A percentile compares a stretch with the other conserved stretches of the same genome.
phyloP scores from a whole-genome alignment of 805 yeast species.

The Candida adriatica region DNA sequence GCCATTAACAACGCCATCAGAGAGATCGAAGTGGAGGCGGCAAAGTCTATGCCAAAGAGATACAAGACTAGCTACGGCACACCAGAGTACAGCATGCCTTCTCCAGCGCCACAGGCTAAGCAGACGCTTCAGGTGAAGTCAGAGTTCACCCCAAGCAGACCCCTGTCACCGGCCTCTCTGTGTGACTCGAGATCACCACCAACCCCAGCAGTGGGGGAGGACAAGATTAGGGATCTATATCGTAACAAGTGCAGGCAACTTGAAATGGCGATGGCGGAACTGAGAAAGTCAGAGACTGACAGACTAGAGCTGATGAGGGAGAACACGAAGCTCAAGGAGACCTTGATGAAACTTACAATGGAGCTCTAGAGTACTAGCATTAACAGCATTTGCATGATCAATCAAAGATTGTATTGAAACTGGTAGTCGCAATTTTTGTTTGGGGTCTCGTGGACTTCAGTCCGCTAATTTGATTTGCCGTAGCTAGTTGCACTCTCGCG shows the following conservation, averaged over 20 bases:
- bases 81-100: background rate
- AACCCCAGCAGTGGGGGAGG: conserved; percentile 3
- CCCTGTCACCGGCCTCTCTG: conserved; percentile 32
- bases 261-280: conserved; percentile 25
- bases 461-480: too few relatives aligned
- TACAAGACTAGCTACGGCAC: background rate
- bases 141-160: conserved; percentile 3
- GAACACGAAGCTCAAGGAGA: conserved; percentile 29
- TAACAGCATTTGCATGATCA: too few relatives aligned
- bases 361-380: too few relatives aligned
- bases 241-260: conserved; percentile 27
- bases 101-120: conserved; percentile 1
- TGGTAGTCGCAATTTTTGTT: too few relatives aligned
- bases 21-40: conserved; percentile 11
- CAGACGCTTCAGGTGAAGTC: background rate
- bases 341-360: conserved; percentile 19
- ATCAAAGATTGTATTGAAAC: too few relatives aligned
- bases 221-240: conserved; percentile 26
- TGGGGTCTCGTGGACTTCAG: too few relatives aligned
- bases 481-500: too few relatives aligned
- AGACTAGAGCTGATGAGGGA: conserved; percentile 31
- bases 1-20: conserved; percentile 12
- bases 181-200: conserved; percentile 20
- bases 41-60: background rate
- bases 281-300: conserved; percentile 31